Evolutionary conservation across 768 basidiomycete genomes (phyloP), one percentile per base, ranked within the genome.

Genomic region (Phaeolepiota aurea): DNA sequence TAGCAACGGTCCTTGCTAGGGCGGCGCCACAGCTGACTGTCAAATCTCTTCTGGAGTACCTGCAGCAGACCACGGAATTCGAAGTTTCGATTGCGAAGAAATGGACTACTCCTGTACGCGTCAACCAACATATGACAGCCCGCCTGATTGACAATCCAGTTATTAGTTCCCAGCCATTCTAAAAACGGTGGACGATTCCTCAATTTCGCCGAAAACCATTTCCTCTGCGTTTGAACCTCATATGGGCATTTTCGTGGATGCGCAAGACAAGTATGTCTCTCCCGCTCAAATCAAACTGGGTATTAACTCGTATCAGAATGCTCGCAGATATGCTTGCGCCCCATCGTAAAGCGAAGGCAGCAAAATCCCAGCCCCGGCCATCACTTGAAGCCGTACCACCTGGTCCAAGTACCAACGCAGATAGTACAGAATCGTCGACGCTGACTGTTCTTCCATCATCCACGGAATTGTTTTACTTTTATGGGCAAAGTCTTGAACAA

Each of bases 401-500:
- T 23, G 55, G 58, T 4, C 52, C 74, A 13, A n/a, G n/a, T n/a
- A 58, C 64, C 15, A 62, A 62, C 10, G 59, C 58, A 18, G 61
- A 67, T 35, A 16, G 33, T 16, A 19, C n/a, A 20, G 68, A 65
- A 10, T 71, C 69, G 2, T 63, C 68, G 0, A 61, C 76, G 1
- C 69, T 73, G n/a, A 64, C 75, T 2, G 88, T 98, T 1, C 72
- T 98, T 5, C 87, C 90, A 0, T 92, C 89, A 0, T 97, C 93
- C 0, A 97, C 93, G 1, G 93, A 98, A 50, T 64, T 99, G 13
- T 99, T 98, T 67, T 96, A 93, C 58, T 91, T 96, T 62, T 98
- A 98, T 55, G 89, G 82, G 0, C 92, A 98, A 57, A 92, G 83
- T 41, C 64, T 99, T 23, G 96, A 98, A 39, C 88, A 92, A 54